phyloP scores from a whole-genome alignment of 495 filamentous ascomycete species.

The Aspergillus sclerotioniger region DNA sequence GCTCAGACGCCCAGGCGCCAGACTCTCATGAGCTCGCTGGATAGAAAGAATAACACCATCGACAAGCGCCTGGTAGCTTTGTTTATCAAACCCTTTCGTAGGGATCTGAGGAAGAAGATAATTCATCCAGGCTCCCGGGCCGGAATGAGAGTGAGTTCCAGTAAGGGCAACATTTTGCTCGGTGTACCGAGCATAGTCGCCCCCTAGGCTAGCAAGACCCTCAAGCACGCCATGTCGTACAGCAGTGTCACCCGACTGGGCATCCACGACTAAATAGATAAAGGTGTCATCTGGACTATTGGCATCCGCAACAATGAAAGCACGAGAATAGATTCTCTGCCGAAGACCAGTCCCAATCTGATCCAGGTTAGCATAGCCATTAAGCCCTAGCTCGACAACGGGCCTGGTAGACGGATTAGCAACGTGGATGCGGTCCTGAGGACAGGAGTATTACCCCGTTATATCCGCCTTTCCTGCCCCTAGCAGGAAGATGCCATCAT shows the following conservation, averaged over 20 bases:
- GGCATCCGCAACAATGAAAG: constrained; percentile 81
- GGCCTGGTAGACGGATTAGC: constrained; percentile 47
- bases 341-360: constrained; percentile 86
- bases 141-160: constrained; percentile 91
- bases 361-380: constrained; percentile 87
- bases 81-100: constrained; percentile 81
- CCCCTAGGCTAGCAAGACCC: constrained; percentile 63
- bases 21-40: constrained; percentile 71
- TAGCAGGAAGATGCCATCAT: constrained; percentile 65
- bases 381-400: constrained; percentile 87
- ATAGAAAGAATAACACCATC: constrained; percentile 83
- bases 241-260: constrained; percentile 87
- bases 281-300: constrained; percentile 68
- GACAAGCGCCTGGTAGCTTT: constrained; percentile 87
- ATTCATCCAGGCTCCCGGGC: constrained; percentile 92
- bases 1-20: constrained; percentile 68
- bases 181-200: constrained; percentile 69
- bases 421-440: neutral
- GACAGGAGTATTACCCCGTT: constrained; percentile 61
- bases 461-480: constrained; percentile 94
- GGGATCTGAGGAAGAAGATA: constrained; percentile 95
- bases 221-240: constrained; percentile 81
- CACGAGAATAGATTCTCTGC: constrained; percentile 84
- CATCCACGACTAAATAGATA: constrained; percentile 86
- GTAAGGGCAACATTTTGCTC: constrained; percentile 87